These are phyloP conservation scores for Phaeodactylum tricornutum DNA, from an alignment of 108 stramenopile species.

Conservation along the genomic window DNA sequence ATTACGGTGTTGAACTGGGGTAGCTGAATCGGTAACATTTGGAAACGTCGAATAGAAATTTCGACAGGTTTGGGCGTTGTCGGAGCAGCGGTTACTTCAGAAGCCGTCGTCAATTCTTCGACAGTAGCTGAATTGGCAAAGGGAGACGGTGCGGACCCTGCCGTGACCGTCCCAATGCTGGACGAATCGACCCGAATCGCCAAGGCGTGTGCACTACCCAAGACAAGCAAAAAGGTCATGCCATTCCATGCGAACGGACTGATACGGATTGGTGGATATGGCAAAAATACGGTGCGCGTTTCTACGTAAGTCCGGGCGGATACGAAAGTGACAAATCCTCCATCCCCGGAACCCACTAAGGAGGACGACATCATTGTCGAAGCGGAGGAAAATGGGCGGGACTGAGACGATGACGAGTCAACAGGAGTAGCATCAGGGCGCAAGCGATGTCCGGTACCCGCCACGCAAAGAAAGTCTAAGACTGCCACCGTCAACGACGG, in stretches of 20 bases:
- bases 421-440: neutral
- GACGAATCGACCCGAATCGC: conserved; percentile 10
- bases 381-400: neutral
- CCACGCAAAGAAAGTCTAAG: conserved; percentile 4
- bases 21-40: conserved; percentile 17
- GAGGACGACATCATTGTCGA: neutral
- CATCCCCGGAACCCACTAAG: conserved; percentile 1
- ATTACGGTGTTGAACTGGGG: neutral
- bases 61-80: neutral
- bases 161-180: neutral
- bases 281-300: conserved; percentile 53
- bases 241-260: conserved; percentile 47
- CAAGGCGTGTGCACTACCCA: neutral
- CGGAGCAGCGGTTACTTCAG: neutral
- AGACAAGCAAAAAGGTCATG: conserved; percentile 28
- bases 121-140: neutral
- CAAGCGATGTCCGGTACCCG: neutral
- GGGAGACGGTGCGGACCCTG: neutral
- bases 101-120: neutral
- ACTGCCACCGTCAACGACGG: neutral
- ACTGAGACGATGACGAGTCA: neutral
- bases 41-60: conserved; percentile 9
- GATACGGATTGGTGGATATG: conserved; percentile 46
- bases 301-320: conserved; percentile 52
- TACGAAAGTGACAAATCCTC: conserved; percentile 70